phyloP scores from a whole-genome alignment of 257 asterid genomes.

The Solanum peruvianum region DNA sequence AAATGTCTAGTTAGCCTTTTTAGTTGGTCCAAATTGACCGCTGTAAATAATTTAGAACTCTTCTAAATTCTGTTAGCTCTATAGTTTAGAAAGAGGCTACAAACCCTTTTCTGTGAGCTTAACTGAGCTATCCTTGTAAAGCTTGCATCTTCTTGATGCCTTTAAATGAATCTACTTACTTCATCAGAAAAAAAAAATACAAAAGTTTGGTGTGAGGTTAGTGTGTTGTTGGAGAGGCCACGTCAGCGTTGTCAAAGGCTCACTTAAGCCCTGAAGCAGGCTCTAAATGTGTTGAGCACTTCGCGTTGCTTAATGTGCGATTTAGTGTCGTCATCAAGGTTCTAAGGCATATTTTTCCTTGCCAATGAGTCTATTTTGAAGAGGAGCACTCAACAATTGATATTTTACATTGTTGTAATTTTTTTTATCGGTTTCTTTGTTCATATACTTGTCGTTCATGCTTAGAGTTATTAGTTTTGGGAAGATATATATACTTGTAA shows the following conservation, averaged over 20 bases:
- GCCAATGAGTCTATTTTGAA: background rate
- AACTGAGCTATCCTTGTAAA: no score
- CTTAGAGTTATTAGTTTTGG: background rate
- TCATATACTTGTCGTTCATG: background rate
- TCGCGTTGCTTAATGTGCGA: background rate
- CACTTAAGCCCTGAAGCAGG: background rate
- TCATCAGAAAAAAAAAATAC: background rate
- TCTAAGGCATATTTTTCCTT: background rate
- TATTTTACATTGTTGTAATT: background rate
- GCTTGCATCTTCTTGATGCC: no score
- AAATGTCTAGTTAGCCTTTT: no score
- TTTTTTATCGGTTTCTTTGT: background rate
- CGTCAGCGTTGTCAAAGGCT: background rate
- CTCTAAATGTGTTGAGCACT: background rate
- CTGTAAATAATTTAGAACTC: no score
- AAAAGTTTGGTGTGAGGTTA: background rate
- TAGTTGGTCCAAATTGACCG: no score
- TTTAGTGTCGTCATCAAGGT: background rate
- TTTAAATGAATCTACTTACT: no score
- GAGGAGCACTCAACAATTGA: background rate
- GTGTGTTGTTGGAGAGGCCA: background rate
- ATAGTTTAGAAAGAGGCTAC: no score
- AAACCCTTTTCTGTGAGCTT: no score
- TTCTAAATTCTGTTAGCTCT: no score
- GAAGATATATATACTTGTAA: background rate